These are phyloP conservation scores for Crotalaria pallida DNA, from an alignment of 306 rosid genomes.

Conservation along the genomic window DNA sequence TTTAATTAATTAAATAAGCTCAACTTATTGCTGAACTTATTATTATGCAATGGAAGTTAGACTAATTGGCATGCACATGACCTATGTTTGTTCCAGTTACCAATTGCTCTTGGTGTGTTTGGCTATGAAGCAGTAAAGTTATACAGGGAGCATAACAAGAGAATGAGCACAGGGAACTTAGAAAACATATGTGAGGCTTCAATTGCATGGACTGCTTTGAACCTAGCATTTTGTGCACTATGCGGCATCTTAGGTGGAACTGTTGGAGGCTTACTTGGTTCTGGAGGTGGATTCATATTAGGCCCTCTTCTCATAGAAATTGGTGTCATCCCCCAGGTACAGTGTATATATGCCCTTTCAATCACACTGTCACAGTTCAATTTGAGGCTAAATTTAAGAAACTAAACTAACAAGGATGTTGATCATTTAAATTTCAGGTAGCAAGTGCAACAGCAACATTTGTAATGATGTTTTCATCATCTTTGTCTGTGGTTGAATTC, in stretches of 20 bases:
- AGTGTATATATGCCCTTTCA: not conserved
- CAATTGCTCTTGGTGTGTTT: slow-evolving; percentile 55
- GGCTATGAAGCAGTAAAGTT: slow-evolving; percentile 75
- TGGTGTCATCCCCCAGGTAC: slow-evolving; percentile 86
- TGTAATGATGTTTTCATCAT: slow-evolving; percentile 87
- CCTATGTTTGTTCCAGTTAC: slow-evolving; percentile 46
- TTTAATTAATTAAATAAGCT: not conserved
- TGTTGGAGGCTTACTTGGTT: slow-evolving; percentile 87
- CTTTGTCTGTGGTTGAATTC: slow-evolving; percentile 79
- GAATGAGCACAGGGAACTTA: slow-evolving; percentile 48
- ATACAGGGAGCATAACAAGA: slow-evolving; percentile 57
- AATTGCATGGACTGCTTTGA: slow-evolving; percentile 60
- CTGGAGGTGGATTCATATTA: slow-evolving; percentile 83
- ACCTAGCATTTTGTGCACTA: slow-evolving; percentile 64
- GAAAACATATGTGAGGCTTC: slow-evolving; percentile 77
- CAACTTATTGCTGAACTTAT: not conserved
- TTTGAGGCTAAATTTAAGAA: not conserved
- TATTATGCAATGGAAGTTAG: not conserved
- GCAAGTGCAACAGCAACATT: slow-evolving; percentile 95
- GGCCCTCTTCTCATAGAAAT: slow-evolving; percentile 87
- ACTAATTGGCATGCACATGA: slow-evolving; percentile 4
- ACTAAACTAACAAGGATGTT: not conserved
- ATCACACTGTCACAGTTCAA: not conserved
- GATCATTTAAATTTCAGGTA: slow-evolving; percentile 37
- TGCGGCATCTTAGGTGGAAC: slow-evolving; percentile 84